Base-by-base conservation (phyloP, 768 basidiomycete genomes). In the Sporobolomyces phaffii region DNA sequence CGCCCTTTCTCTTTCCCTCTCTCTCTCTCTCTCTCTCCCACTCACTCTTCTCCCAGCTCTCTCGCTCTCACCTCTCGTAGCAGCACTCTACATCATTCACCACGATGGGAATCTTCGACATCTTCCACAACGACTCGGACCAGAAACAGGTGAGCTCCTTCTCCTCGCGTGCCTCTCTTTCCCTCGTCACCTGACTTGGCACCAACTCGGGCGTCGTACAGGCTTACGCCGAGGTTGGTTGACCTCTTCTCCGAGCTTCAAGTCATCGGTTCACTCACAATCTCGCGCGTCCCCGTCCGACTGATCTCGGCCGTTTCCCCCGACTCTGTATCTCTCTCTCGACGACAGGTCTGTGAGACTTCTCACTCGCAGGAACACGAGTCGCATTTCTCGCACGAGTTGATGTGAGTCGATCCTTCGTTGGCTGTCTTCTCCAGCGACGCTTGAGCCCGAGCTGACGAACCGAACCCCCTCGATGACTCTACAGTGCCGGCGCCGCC, bases 401-500 rank as follows among this genome's bases (percentile, higher is more conserved):
- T 45, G 44, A 45, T 45, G 44, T 45, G 44, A 45, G 44, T 45
- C 22, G 38, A 38, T 45, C n/a, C 44, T 24, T 41, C 40, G 20
- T 20, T 20, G 10, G 10, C 40, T 41, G 40, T 20, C 40, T 20
- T 20, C 40, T 41, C 20, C 40, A 41, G 40, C 20, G 10, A 10
- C 40, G 10, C 20, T 41, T n/a, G n/a, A n/a, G n/a, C n/a, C n/a
- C n/a, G n/a, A n/a, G n/a, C n/a, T n/a, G n/a, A n/a, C n/a, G n/a
- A n/a, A n/a, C n/a, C n/a, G n/a, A n/a, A n/a, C n/a, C n/a, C n/a
- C 40, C 40, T 41, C 40, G 40, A 11, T 20, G 11, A 20, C 40
- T 41, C 20, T 45, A 11, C 20, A 60, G 58, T 29, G 57, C 64
- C 10, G 64, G 10, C 2, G 64, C 57, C 15, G 57, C 64, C 7